phyloP scores from a whole-genome alignment of 495 filamentous ascomycete genomes.

The Opeltia flavorubescens region DNA sequence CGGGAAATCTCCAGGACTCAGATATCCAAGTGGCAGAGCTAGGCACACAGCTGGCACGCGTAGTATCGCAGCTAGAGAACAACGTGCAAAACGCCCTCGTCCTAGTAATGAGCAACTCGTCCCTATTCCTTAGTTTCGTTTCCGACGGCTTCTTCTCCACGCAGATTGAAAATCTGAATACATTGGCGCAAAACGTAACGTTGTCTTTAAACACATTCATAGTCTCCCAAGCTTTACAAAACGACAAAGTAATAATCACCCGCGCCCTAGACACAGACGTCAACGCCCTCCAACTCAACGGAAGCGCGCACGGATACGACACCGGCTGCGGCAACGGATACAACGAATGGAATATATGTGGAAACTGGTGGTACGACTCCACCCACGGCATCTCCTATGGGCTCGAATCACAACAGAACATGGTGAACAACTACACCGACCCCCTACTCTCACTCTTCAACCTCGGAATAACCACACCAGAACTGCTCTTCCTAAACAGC shows the following conservation, averaged over 20 bases:
- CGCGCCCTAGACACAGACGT: conserved; percentile 2
- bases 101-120: conserved; percentile 9
- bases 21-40: conserved; percentile 1
- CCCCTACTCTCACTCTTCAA: conserved; percentile 2
- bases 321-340: conserved; percentile 2
- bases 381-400: conserved; percentile 2
- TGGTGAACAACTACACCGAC: conserved; percentile 4
- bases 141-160: conserved; percentile 9
- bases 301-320: background rate
- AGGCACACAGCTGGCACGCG: conserved; percentile 2
- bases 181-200: conserved; percentile 8
- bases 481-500: background rate
- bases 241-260: conserved; percentile 8
- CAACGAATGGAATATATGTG: conserved; percentile 9
- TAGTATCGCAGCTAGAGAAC: conserved; percentile 4
- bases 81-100: conserved; percentile 9
- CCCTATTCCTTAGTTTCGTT: conserved; percentile 5
- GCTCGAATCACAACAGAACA: conserved; percentile 4
- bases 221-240: conserved; percentile 5
- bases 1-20: conserved; percentile 1
- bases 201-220: conserved; percentile 8
- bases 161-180: conserved; percentile 2
- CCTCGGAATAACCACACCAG: conserved; percentile 3
- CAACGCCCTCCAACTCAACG: conserved; percentile 2
- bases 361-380: conserved; percentile 10